These are phyloP conservation scores for Aspergillus persii DNA, from an alignment of 2,329 filamentous ascomycete species.

Conservation along the genomic window DNA sequence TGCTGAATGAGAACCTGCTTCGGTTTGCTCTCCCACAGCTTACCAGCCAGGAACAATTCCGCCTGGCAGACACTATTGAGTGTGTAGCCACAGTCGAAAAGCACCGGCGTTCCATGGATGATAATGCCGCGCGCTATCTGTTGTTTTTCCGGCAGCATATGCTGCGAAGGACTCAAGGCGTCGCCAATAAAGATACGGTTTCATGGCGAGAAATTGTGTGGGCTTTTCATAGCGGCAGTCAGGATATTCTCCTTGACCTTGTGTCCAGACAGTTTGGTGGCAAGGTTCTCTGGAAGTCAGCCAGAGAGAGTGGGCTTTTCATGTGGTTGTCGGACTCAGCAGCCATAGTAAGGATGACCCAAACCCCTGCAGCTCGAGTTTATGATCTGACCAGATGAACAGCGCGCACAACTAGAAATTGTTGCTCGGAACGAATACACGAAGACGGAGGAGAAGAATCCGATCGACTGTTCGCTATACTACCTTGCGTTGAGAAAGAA, in stretches of 20 bases:
- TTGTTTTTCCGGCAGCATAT: slow-evolving; percentile 82
- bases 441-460: slow-evolving; percentile 80
- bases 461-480: slow-evolving; percentile 84
- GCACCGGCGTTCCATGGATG: slow-evolving; percentile 83
- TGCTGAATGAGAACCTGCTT: slow-evolving; percentile 74
- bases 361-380: background rate
- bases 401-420: slow-evolving; percentile 80
- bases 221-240: slow-evolving; percentile 54
- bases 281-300: slow-evolving; percentile 78
- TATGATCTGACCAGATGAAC: slow-evolving; percentile 11
- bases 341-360: slow-evolving; percentile 62
- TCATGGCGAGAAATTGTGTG: slow-evolving; percentile 54
- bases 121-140: slow-evolving; percentile 83
- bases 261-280: slow-evolving; percentile 77
- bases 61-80: slow-evolving; percentile 78
- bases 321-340: slow-evolving; percentile 85
- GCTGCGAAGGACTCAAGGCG: slow-evolving; percentile 63
- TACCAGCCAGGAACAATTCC: slow-evolving; percentile 82
- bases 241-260: slow-evolving; percentile 85
- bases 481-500: slow-evolving; percentile 93
- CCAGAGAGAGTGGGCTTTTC: slow-evolving; percentile 82
- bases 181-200: slow-evolving; percentile 58
- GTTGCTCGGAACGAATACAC: slow-evolving; percentile 93
- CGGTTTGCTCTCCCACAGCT: slow-evolving; percentile 73
- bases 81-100: slow-evolving; percentile 81